phyloP scores from a whole-genome alignment of 2,329 filamentous ascomycete species.

The Penicillium sp. region DNA sequence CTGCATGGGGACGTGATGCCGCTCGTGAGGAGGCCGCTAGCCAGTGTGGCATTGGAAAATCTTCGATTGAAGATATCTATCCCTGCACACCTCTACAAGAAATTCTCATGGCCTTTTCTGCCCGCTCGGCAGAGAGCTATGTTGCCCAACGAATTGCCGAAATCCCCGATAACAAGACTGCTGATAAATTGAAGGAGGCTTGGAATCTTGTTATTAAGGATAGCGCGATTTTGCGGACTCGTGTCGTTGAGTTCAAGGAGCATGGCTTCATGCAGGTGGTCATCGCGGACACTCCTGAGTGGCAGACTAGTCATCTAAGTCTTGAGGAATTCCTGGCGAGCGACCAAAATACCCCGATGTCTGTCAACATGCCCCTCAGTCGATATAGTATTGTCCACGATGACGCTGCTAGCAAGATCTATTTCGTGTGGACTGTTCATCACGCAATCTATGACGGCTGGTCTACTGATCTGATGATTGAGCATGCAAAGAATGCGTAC shows the following conservation, averaged over 20 bases:
- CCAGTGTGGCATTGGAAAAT: constrained; percentile 2
- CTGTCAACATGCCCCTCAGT: constrained; percentile 36
- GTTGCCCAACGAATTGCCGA: constrained; percentile 41
- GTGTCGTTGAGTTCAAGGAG: constrained; percentile 29
- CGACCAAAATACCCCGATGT: constrained; percentile 33
- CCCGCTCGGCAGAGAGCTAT: constrained; percentile 42
- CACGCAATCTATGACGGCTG: constrained; percentile 46
- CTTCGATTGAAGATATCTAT: constrained; percentile 35
- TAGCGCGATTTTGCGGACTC: constrained; percentile 47
- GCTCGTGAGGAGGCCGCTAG: constrained; percentile 8
- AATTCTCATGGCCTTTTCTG: constrained; percentile 44
- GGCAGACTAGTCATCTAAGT: constrained; percentile 12
- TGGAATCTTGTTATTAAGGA: constrained; percentile 42
- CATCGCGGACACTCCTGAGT: constrained; percentile 23
- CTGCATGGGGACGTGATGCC: neutral
- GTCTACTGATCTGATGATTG: constrained; percentile 35
- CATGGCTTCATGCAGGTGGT: constrained; percentile 33
- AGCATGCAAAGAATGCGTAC: constrained; percentile 33
- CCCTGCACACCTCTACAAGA: constrained; percentile 38
- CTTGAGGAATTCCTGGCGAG: constrained; percentile 42
- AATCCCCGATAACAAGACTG: constrained; percentile 31
- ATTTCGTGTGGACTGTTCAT: constrained; percentile 54
- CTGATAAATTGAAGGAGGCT: constrained; percentile 36
- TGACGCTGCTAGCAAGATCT: constrained; percentile 22
- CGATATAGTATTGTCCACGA: constrained; percentile 25